Base-by-base conservation (phyloP, 2,329 filamentous ascomycete genomes). In the Albifimbria verrucaria region DNA sequence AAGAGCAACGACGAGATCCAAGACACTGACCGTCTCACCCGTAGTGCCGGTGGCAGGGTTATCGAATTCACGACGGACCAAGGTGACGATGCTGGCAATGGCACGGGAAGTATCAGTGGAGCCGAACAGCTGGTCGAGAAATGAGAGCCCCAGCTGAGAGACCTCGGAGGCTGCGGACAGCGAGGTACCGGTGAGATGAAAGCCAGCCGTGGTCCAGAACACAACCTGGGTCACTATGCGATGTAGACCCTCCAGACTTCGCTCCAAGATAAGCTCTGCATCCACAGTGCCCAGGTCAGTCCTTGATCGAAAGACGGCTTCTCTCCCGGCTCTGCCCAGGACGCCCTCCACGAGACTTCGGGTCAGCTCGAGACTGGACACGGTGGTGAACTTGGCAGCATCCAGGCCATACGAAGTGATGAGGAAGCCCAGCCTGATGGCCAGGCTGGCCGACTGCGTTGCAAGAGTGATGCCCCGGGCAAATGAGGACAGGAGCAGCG, bases 61-160 rank as follows among this genome's bases (percentile, higher is more conserved):
- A 50, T 80, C 78, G 54, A 88, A 86, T 65, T 88, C 85, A 53
- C 83, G 77, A 25, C 82, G 77, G 46, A 88, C 79, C 26, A 88
- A 70, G 1, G 81, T 81, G 57, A 88, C 78, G 61, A 88, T 87
- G 63, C 83, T 85, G 2, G 84, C 82, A 54, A 88, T 85, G 11
- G 85, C 85, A 41, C 84, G 73, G 2, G 85, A 87, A 2, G 84
- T 86, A 64, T 88, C 85, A n/a, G 85, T 88, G 2, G 82, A 85
- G 15, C 85, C 85, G 24, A 88, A 80, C 39, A 87, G 79, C 57
- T 84, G 80, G 62, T 88, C 85, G 21, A 88, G 70, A 1, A 80
- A 79, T 3, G 77, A 77, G 9, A 88, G 70, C 1, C 85, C 68
- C 26, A 85, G 69, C 54, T 85, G 81, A 0, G 82, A 82, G 6